Evolutionary conservation across 257 asterid species (phyloP).

Genomic region (Solanum pinnatisectum): DNA sequence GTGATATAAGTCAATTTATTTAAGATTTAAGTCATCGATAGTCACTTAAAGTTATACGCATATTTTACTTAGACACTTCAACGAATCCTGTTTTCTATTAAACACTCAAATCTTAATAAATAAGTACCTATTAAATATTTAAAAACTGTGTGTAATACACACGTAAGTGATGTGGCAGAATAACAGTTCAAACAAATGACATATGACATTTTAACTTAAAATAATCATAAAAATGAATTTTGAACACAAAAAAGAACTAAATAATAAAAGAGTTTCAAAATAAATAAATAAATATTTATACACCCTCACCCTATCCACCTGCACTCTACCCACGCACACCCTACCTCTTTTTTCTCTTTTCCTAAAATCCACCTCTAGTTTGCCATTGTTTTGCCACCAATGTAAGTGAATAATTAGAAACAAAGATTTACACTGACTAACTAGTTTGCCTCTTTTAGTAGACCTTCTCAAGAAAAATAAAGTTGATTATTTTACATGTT

Average conservation of each 20-base stretch:
- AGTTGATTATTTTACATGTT: not conserved
- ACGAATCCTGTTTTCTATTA: not conserved
- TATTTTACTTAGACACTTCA: not conserved
- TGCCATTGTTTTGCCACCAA: not conserved
- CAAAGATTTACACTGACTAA: not conserved
- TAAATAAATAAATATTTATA: no score
- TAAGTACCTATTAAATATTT: not conserved
- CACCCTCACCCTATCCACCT: no score
- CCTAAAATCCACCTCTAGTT: not conserved
- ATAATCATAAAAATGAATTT: not conserved
- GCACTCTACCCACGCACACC: not conserved
- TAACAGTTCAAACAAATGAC: no score
- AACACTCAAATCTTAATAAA: not conserved
- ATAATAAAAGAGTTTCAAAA: not conserved
- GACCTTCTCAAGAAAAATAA: not conserved
- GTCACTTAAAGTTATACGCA: not conserved
- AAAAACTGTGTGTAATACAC: not conserved
- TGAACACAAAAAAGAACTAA: not conserved
- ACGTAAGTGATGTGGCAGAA: not conserved
- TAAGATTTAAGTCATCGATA: not conserved
- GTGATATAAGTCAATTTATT: not conserved
- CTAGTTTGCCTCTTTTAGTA: no score
- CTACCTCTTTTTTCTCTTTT: not conserved
- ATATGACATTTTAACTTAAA: not conserved
- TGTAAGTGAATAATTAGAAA: not conserved